Percentiles rank a stretch among this genome's conserved stretches.
These are phyloP conservation scores for Fusarium camptoceras DNA, from an alignment of 2,329 filamentous ascomycete genomes.

Conservation along the genomic window DNA sequence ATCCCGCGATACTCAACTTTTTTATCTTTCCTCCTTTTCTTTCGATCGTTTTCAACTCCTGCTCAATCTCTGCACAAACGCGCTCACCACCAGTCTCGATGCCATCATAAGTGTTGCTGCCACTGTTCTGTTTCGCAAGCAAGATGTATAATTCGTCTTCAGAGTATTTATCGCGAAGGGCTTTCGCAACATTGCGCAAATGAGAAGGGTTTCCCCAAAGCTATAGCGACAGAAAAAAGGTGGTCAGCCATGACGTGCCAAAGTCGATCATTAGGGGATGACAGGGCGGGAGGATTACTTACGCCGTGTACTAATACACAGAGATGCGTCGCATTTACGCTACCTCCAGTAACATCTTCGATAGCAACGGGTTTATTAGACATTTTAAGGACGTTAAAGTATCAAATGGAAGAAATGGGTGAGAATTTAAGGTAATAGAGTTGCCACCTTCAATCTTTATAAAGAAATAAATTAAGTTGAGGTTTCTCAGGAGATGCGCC, in stretches of 20 bases:
- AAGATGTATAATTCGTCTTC: slow-evolving; percentile 76
- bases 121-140: slow-evolving; percentile 77
- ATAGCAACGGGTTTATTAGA: slow-evolving; percentile 23
- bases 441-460: slow-evolving; percentile 1
- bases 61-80: slow-evolving; percentile 74
- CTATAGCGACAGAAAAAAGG: slow-evolving; percentile 49
- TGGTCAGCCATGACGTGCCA: slow-evolving; percentile 42
- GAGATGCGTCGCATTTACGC: slow-evolving; percentile 72
- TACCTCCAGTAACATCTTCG: slow-evolving; percentile 61
- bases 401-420: background rate
- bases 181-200: slow-evolving; percentile 74
- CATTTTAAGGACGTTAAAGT: slow-evolving; percentile 26
- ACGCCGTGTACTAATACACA: slow-evolving; percentile 83
- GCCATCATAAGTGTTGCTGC: slow-evolving; percentile 78
- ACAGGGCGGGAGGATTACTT: slow-evolving; percentile 51
- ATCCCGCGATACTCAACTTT: slow-evolving; percentile 88
- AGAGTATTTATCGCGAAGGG: slow-evolving; percentile 70
- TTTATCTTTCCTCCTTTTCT: slow-evolving; percentile 75
- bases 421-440: background rate
- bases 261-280: slow-evolving; percentile 28
- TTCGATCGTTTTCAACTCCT: slow-evolving; percentile 68
- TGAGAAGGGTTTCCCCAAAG: slow-evolving; percentile 85
- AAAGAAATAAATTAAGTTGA: slow-evolving; percentile 32
- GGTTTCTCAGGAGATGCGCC: slow-evolving; percentile 38
- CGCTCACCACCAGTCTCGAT: slow-evolving; percentile 76